Evolutionary conservation across 1,284 basidiomycete genomes (phyloP).

Genomic region (Apiotrichum siamense): DNA sequence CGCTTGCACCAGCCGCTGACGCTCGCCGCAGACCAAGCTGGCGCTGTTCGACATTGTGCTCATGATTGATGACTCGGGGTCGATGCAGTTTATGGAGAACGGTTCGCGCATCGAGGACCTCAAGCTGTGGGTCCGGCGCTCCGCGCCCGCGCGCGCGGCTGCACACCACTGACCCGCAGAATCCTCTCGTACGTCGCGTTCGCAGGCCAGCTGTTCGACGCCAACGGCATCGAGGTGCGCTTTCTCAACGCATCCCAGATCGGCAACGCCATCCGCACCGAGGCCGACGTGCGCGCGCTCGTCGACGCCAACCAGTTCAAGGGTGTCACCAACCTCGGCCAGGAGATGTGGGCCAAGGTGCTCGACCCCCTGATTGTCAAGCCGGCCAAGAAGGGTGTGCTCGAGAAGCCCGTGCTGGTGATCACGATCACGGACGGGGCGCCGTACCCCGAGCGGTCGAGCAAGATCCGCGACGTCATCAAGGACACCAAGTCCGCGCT

Average conservation of each 20-base stretch:
- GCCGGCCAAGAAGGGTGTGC: constrained; percentile 36
- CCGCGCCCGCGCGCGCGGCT: constrained; percentile 11
- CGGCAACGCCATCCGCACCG: constrained; percentile 47
- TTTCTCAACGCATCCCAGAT: constrained; percentile 49
- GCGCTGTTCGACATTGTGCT: constrained; percentile 46
- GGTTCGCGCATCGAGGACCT: constrained; percentile 47
- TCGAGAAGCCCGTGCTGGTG: constrained; percentile 49
- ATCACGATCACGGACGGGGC: constrained; percentile 44
- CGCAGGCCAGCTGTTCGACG: constrained; percentile 45
- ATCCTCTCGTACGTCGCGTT: constrained; percentile 46
- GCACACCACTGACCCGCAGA: neutral
- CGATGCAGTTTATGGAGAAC: constrained; percentile 45
- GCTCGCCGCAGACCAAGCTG: constrained; percentile 35
- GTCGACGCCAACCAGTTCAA: constrained; percentile 2
- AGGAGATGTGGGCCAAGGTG: constrained; percentile 40
- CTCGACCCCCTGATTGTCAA: constrained; percentile 48
- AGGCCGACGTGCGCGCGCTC: constrained; percentile 19
- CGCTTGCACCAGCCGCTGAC: neutral
- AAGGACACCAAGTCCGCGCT: constrained; percentile 7
- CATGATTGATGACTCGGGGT: constrained; percentile 47
- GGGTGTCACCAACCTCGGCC: constrained; percentile 24
- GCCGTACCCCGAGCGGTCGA: constrained; percentile 6
- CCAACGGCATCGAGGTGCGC: constrained; percentile 46
- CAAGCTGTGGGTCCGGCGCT: constrained; percentile 39
- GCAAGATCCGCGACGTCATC: constrained; percentile 8